Conservation (phyloP, 495 filamentous ascomycete genomes). For the Neurospora discreta region DNA sequence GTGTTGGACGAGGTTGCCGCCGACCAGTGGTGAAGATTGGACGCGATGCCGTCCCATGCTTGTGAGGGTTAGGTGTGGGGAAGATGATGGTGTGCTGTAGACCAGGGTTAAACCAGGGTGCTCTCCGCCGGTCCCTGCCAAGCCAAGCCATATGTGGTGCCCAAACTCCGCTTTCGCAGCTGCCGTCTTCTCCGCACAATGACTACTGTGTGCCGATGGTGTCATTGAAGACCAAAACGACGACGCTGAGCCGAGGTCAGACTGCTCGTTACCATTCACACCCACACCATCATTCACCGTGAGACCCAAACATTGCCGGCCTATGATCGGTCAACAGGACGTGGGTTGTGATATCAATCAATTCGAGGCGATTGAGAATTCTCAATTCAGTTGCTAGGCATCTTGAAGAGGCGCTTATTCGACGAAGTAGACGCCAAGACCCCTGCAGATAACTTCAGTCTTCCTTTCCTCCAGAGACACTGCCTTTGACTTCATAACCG, state of each 20-base stretch:
- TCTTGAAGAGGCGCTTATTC: background rate
- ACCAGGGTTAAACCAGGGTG: background rate
- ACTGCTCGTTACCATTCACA: background rate
- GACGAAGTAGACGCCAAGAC: background rate
- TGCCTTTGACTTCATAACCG: background rate
- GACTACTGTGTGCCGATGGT: background rate
- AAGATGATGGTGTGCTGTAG: background rate
- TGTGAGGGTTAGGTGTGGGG: background rate
- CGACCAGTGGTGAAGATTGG: background rate
- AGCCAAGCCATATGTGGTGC: background rate
- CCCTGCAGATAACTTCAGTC: background rate
- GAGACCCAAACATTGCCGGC: background rate
- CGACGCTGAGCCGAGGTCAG: background rate
- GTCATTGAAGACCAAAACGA: background rate
- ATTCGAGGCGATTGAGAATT: background rate
- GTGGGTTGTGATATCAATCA: background rate
- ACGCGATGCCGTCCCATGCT: background rate
- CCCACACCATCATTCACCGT: background rate
- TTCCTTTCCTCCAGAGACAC: background rate
- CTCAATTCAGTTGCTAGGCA: rapidly evolving
- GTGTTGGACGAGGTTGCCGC: background rate
- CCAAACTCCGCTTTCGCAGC: background rate
- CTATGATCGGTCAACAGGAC: background rate
- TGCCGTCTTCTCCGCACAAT: background rate
- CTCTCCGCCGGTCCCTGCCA: background rate